Percentiles rank a stretch among this genome's conserved stretches.
phyloP scores from a whole-genome alignment of 2,329 filamentous ascomycete genomes.

The Metarhizium guizhouense region DNA sequence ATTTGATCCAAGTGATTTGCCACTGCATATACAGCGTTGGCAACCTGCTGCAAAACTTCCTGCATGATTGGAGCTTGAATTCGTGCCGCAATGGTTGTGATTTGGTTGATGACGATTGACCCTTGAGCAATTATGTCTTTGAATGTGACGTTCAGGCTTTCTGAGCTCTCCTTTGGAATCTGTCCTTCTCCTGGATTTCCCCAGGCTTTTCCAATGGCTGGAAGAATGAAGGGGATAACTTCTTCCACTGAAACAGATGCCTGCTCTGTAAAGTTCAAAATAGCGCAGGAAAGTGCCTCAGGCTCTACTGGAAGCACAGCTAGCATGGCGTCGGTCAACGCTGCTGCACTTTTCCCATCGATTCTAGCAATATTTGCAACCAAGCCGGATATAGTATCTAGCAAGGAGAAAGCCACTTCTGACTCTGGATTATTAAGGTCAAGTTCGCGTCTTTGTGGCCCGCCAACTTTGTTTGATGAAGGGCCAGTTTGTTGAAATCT shows the following conservation, averaged over 20 bases:
- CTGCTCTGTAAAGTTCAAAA: slow-evolving; percentile 11
- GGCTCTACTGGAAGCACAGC: slow-evolving; percentile 11
- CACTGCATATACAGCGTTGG: slow-evolving; percentile 11
- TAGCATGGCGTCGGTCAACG: slow-evolving; percentile 14
- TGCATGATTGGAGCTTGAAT: slow-evolving; percentile 8
- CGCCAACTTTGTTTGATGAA: background rate
- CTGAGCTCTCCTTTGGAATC: background rate
- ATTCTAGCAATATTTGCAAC: slow-evolving; percentile 10
- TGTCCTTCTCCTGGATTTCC: slow-evolving; percentile 6
- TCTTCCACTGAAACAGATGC: slow-evolving; percentile 6
- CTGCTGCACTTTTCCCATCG: slow-evolving; percentile 12
- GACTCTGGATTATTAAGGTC: background rate
- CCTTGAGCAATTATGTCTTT: slow-evolving; percentile 11
- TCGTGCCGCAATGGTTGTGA: slow-evolving; percentile 7
- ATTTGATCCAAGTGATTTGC: slow-evolving; percentile 9
- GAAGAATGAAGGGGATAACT: slow-evolving; percentile 14
- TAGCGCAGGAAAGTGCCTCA: slow-evolving; percentile 8
- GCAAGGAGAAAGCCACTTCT: slow-evolving; percentile 7
- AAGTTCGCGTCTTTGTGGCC: background rate
- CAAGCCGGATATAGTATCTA: slow-evolving; percentile 11
- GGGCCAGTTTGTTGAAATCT: background rate
- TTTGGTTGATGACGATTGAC: slow-evolving; percentile 12
- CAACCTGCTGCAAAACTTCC: slow-evolving; percentile 13
- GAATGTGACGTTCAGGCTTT: slow-evolving; percentile 7
- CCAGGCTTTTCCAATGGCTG: slow-evolving; percentile 12